These are phyloP conservation scores for Emmonsiellopsis sp. DNA, from an alignment of 2,329 filamentous ascomycete genomes.

Conservation along the genomic window DNA sequence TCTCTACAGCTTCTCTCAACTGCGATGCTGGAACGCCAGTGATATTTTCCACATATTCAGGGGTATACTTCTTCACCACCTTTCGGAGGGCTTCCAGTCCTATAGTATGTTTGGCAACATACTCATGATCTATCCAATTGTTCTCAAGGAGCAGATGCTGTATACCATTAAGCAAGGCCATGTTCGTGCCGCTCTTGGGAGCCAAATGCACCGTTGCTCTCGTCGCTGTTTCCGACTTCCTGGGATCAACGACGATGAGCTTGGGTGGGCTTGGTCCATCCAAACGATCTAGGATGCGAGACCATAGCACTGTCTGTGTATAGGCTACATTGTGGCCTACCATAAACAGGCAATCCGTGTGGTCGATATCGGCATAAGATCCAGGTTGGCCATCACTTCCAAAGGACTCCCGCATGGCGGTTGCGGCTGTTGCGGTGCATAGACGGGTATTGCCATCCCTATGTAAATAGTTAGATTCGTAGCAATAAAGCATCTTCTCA, in stretches of 20 bases:
- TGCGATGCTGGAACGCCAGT: conserved; percentile 24
- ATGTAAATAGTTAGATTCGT: neutral
- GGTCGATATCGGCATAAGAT: conserved; percentile 29
- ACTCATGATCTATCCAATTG: conserved; percentile 26
- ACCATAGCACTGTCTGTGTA: conserved; percentile 32
- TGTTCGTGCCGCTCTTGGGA: conserved; percentile 28
- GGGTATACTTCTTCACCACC: conserved; percentile 23
- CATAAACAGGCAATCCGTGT: conserved; percentile 29
- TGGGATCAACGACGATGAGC: conserved; percentile 29
- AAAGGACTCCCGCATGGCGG: conserved; percentile 32
- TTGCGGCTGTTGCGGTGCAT: conserved; percentile 31
- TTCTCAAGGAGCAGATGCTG: conserved; percentile 30
- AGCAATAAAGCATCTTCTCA: neutral
- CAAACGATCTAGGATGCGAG: conserved; percentile 26
- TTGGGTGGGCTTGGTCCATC: conserved; percentile 27
- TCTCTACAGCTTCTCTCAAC: conserved; percentile 23
- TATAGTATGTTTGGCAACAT: conserved; percentile 20
- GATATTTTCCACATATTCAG: conserved; percentile 25
- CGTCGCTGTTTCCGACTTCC: conserved; percentile 25
- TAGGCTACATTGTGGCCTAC: conserved; percentile 30
- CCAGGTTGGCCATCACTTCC: conserved; percentile 31
- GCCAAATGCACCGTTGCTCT: conserved; percentile 28
- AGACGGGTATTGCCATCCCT: conserved; percentile 34
- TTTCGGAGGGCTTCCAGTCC: conserved; percentile 20
- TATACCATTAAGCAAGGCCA: conserved; percentile 31